Base-by-base conservation (phyloP, 2,329 filamentous ascomycete species). In the Elsinoe arachidis region DNA sequence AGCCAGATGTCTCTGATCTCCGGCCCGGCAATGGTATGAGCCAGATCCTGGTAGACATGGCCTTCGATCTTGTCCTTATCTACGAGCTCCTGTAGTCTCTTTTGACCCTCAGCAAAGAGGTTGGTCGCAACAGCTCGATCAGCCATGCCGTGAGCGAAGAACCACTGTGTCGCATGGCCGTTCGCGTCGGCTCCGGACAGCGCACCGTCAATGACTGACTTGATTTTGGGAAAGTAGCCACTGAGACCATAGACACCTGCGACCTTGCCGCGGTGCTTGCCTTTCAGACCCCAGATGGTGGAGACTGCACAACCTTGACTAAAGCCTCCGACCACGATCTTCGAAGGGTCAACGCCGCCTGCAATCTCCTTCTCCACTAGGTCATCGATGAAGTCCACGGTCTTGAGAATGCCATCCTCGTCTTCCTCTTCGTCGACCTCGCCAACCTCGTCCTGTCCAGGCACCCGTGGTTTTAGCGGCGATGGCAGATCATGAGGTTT, bases 1-100 rank as follows among this genome's bases (percentile, higher is more conserved):
- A 53, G 30, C 49, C 49, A 53, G 34, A 53, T 53, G 19, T 53
- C 49, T 15, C 49, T 33, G 35, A 53, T 53, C 35, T 53, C 49
- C 35, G 49, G 49, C n/a, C 49, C 49, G 39, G 49, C 49, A 19
- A 53, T 35, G 6, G 49, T 53, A 53, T 53, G 49, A 2, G 49
- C 49, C n/a, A 53, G 34, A n/a, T 53, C 49, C 17, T 53, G 49
- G 17, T 53, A 53, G 2, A 53, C 49, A 38, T 53, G 49, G 12
- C 49, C 49, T 21, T 53, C 49, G 34, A 53, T 19, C 14, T 17
- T 23, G 5, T 53, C 49, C 49, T 53, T 53, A 15, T 53, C 49
- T 5, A 53, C 49, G 38, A 53, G 33, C 10, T 53, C 49, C 49
- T 53, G 49, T 15, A 53, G 19, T 15, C 49, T 34, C 30, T 39